These are phyloP conservation scores for Xylaria polymorpha DNA, from an alignment of 2,329 filamentous ascomycete species.

Conservation along the genomic window DNA sequence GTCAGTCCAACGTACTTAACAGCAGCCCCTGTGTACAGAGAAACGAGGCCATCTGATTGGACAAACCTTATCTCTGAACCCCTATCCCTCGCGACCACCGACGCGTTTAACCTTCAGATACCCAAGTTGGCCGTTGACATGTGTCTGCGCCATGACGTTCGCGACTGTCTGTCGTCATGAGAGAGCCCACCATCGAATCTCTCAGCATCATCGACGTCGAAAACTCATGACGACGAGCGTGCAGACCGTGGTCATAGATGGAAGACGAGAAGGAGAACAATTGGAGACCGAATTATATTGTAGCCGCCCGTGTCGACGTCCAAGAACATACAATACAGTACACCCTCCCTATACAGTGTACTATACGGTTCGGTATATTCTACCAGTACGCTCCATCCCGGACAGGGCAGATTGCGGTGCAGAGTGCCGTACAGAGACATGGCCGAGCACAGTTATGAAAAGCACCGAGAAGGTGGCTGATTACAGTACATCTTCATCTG, in stretches of 20 bases:
- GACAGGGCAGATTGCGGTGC: background rate
- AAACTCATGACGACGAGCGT: conserved; percentile 12
- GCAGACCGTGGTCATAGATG: conserved; percentile 1
- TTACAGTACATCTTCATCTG: conserved; percentile 12
- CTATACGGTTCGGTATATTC: background rate
- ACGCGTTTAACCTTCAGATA: background rate
- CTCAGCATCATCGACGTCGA: background rate
- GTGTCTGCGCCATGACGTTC: conserved; percentile 30
- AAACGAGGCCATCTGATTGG: background rate
- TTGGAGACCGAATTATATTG: conserved; percentile 5
- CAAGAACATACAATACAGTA: background rate
- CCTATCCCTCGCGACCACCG: background rate
- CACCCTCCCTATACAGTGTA: background rate
- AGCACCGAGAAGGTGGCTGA: too few relatives aligned
- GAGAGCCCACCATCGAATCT: background rate
- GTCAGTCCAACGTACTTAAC: background rate
- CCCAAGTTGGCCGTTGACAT: background rate
- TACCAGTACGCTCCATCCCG: background rate
- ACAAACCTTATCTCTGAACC: conserved; percentile 25
- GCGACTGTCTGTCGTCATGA: background rate
- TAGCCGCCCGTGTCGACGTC: background rate
- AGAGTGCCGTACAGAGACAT: background rate
- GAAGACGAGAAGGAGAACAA: background rate
- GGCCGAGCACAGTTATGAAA: background rate
- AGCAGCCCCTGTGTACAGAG: background rate